Conservation (phyloP, 2,329 filamentous ascomycete species). For the Colletotrichum sp. region DNA sequence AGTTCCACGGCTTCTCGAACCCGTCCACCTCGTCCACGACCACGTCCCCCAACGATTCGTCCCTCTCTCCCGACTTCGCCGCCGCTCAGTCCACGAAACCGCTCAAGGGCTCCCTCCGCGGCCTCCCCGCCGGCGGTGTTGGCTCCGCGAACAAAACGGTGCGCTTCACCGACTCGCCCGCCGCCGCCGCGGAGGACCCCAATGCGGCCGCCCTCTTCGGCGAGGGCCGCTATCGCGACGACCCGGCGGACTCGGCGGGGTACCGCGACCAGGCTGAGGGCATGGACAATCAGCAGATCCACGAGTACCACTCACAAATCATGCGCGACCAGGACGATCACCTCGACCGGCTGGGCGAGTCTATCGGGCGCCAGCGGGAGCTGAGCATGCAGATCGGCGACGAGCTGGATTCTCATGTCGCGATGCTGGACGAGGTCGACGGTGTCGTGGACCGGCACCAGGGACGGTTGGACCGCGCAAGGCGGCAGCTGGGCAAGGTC, state of each 20-base stretch:
- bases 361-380: constrained; percentile 87
- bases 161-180: constrained; percentile 76
- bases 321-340: constrained; percentile 92
- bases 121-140: constrained; percentile 30
- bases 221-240: constrained; percentile 66
- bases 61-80: constrained; percentile 66
- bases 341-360: constrained; percentile 84
- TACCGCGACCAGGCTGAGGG: constrained; percentile 63
- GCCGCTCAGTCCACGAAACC: constrained; percentile 56
- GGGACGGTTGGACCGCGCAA: constrained; percentile 75
- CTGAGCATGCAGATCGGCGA: constrained; percentile 95
- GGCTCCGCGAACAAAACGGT: constrained; percentile 69
- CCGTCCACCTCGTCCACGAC: constrained; percentile 54
- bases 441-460: constrained; percentile 81
- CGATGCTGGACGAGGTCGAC: constrained; percentile 89
- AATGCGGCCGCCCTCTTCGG: constrained; percentile 51
- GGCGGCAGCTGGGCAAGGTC: constrained; percentile 72
- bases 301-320: constrained; percentile 80
- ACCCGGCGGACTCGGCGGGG: constrained; percentile 60
- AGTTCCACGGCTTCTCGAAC: constrained; percentile 74
- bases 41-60: constrained; percentile 67
- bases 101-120: constrained; percentile 28
- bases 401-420: constrained; percentile 89
- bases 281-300: constrained; percentile 83
- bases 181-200: constrained; percentile 43